These are phyloP conservation scores for Fusarium nematophilum DNA, from an alignment of 2,329 filamentous ascomycete species.

Conservation along the genomic window DNA sequence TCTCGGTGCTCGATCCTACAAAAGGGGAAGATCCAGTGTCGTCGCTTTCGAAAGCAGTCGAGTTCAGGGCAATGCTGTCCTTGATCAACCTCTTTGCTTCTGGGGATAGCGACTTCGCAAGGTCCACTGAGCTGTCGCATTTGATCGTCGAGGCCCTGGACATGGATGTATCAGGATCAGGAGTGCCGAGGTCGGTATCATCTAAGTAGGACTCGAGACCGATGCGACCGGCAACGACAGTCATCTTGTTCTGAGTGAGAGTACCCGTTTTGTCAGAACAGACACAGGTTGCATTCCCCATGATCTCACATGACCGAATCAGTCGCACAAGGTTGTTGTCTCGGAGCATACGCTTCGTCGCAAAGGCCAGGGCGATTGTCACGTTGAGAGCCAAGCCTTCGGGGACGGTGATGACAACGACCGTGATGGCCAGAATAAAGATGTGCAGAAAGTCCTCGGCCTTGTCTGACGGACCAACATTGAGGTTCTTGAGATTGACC, in stretches of 20 bases:
- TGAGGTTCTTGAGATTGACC: conserved; percentile 48
- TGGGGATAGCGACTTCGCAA: conserved; percentile 46
- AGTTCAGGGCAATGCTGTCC: conserved; percentile 58
- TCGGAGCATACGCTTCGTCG: conserved; percentile 71
- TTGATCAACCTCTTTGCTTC: conserved; percentile 53
- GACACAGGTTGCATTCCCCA: conserved; percentile 72
- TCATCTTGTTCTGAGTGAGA: conserved; percentile 73
- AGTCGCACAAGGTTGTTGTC: conserved; percentile 72
- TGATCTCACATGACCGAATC: conserved; percentile 70
- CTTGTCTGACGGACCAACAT: conserved; percentile 58
- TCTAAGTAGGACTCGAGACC: conserved; percentile 55
- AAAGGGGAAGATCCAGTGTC: conserved; percentile 52
- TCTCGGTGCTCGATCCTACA: conserved; percentile 67
- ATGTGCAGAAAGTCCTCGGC: conserved; percentile 69
- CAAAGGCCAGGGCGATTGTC: conserved; percentile 70
- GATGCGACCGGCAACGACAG: conserved; percentile 66
- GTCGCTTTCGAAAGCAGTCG: conserved; percentile 65
- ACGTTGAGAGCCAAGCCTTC: conserved; percentile 71
- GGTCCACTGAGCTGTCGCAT: conserved; percentile 43
- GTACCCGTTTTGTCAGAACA: conserved; percentile 76
- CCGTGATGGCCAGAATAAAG: conserved; percentile 68
- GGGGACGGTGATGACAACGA: conserved; percentile 70
- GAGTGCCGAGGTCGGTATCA: conserved; percentile 45
- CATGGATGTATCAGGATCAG: conserved; percentile 33
- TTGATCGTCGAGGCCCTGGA: conserved; percentile 38